These are phyloP conservation scores for Tillandsia fasciculata DNA, from an alignment of 176 grass and related monocot species.

Conservation along the genomic window DNA sequence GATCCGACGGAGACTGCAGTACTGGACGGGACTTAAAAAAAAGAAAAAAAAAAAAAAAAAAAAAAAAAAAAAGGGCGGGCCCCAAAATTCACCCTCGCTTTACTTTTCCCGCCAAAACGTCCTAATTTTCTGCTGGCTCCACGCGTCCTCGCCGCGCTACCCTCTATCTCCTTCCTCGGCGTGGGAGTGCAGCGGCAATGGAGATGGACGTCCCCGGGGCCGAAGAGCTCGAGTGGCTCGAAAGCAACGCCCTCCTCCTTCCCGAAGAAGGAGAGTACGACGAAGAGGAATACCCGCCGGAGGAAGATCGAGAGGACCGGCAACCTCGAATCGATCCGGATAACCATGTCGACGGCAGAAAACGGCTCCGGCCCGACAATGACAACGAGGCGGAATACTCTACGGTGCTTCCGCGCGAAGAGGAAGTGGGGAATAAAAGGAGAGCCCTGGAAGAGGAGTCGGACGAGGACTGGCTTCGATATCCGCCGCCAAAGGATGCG, in stretches of 20 bases:
- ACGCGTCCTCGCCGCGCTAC: neutral
- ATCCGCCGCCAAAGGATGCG: slow-evolving; percentile 27
- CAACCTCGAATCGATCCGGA: neutral
- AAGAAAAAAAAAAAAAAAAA: no score
- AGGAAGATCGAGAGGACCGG: slow-evolving; percentile 7
- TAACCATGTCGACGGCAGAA: neutral
- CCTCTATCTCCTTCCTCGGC: neutral
- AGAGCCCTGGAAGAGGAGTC: slow-evolving; percentile 10
- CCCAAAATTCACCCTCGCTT: no score
- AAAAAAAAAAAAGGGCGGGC: no score
- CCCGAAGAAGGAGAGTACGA: slow-evolving; percentile 36
- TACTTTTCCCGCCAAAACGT: slow-evolving; percentile 2
- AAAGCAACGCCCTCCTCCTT: slow-evolving; percentile 35
- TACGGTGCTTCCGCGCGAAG: slow-evolving; percentile 22
- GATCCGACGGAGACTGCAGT: no score
- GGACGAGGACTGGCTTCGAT: slow-evolving; percentile 40
- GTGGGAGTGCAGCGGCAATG: neutral
- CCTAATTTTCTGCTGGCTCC: neutral
- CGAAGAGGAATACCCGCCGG: slow-evolving; percentile 7
- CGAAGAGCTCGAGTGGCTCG: slow-evolving; percentile 85
- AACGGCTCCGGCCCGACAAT: slow-evolving; percentile 10
- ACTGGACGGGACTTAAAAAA: no score
- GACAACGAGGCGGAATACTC: slow-evolving; percentile 7
- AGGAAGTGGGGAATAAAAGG: slow-evolving; percentile 27
- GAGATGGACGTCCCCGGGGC: slow-evolving; percentile 69